phyloP scores from a whole-genome alignment of 2,329 filamentous ascomycete genomes.

The Ophiobolus disseminans region DNA sequence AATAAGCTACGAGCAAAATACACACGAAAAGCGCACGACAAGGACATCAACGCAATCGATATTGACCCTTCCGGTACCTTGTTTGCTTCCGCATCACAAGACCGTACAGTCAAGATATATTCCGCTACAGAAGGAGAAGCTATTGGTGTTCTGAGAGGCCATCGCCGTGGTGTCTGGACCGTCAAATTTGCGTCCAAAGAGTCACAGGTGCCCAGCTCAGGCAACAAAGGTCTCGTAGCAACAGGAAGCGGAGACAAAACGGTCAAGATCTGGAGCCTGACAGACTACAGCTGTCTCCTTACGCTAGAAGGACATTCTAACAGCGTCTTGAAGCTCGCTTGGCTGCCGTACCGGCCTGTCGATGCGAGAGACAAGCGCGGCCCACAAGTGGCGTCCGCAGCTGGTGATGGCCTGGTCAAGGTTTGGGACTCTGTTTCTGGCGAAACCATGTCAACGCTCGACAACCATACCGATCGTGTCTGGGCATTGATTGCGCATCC shows the following conservation, averaged over 20 bases:
- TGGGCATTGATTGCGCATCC: constrained; percentile 82
- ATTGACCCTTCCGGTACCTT: constrained; percentile 75
- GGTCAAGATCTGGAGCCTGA: constrained; percentile 90
- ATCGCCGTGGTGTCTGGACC: constrained; percentile 95
- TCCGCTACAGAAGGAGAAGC: constrained; percentile 88
- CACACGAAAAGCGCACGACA: constrained; percentile 95
- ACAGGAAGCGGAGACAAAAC: constrained; percentile 97
- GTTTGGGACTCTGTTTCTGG: constrained; percentile 90
- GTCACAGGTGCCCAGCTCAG: constrained; percentile 66
- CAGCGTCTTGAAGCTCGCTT: constrained; percentile 90
- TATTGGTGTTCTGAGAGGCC: constrained; percentile 87
- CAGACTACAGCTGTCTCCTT: constrained; percentile 88
- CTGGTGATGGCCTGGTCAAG: constrained; percentile 93
- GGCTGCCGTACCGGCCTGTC: constrained; percentile 67
- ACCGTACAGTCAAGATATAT: constrained; percentile 97
- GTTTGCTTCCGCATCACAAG: constrained; percentile 95
- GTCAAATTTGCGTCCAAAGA: constrained; percentile 85
- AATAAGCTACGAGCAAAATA: constrained; percentile 73
- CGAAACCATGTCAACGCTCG: constrained; percentile 85
- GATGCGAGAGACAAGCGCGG: constrained; percentile 60
- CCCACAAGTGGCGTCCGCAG: constrained; percentile 82
- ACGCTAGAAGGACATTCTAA: constrained; percentile 98
- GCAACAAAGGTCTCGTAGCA: constrained; percentile 79
- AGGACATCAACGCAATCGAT: constrained; percentile 96
- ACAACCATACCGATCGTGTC: constrained; percentile 96